phyloP scores from a whole-genome alignment of 331 rosid genomes.

The Cucumis variabilis region DNA sequence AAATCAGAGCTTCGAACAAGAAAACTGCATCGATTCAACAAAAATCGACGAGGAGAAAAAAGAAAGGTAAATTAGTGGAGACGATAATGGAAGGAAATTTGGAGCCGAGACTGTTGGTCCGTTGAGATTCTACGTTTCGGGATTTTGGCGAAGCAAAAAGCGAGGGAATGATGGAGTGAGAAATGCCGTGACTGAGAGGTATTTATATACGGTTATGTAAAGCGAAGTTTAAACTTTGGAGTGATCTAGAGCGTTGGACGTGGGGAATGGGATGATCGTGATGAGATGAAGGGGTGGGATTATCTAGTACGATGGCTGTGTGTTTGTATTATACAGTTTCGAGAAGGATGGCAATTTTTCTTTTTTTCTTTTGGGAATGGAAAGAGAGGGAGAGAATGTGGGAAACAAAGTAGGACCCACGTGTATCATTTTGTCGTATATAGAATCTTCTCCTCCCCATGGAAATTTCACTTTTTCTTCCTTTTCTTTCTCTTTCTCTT shows the following conservation, averaged over 20 bases:
- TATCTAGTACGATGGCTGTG: neutral
- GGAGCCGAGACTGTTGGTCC: neutral
- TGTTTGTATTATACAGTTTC: slow-evolving; percentile 2
- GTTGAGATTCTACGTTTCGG: slow-evolving; percentile 9
- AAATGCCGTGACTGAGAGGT: neutral
- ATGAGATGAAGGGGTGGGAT: slow-evolving; percentile 23
- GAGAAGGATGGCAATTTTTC: neutral
- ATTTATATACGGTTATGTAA: slow-evolving; percentile 21
- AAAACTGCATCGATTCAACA: slow-evolving; percentile 7
- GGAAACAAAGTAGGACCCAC: slow-evolving; percentile 23
- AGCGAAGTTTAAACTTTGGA: slow-evolving; percentile 28
- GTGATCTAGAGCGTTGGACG: slow-evolving; percentile 13
- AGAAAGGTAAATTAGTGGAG: neutral
- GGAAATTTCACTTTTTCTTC: neutral
- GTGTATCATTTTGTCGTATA: slow-evolving; percentile 53
- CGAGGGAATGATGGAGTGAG: neutral
- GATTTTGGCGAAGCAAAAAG: neutral
- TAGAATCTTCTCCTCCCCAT: slow-evolving; percentile 20
- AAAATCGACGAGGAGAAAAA: neutral
- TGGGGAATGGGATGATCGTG: slow-evolving; percentile 28
- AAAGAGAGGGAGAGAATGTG: slow-evolving; percentile 28
- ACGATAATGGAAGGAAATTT: slow-evolving; percentile 10
- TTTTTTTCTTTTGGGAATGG: neutral
- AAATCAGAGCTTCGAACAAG: slow-evolving; percentile 5
- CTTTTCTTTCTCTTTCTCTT: neutral